Evolutionary conservation across 306 rosid genomes (phyloP), one percentile per base, ranked within the genome.

Genomic region (Chamaecrista fasciculata): DNA sequence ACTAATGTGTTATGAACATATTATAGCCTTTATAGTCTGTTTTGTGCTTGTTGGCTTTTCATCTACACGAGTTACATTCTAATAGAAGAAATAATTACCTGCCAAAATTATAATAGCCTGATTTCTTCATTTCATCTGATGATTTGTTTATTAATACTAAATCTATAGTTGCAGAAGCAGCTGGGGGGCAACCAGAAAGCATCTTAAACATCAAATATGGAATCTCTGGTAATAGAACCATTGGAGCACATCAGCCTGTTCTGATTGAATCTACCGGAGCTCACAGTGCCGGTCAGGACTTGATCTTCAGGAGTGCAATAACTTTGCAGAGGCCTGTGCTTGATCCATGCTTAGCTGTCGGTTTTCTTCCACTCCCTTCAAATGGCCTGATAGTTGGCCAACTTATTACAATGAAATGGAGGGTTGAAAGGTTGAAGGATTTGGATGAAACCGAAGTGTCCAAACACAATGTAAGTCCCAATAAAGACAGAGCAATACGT

Each of bases 301-400:
- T 91, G 81, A 75, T 89, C 72, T 95, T 95, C 87, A 86, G 77
- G 73, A 91, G 95, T 76, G 78, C 89, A 70, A 85, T 95, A 73
- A 77, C 82, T 72, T 79, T 95, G 89, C 96, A 89, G 74, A 85
- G 88, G 89, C 99, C 99, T 31, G 97, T 95, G 71, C 97, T 95
- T 73, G 95, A 95, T 67, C 99, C 99, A 37, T 82, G 91, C 78
- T 71, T 95, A 67, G 95, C 97, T 19, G 92, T 95, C 75, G 99
- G 99, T 75, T 95, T 95, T 91, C 97, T 91, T 78, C 88, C 99
- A 81, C 91, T 95, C 46, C 88, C 96, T 80, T 91, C 99, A 14
- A 80, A 78, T 72, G 86, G 96, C 67, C 88, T 87, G 11, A 84
- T 87, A 85, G 97, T 91, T 69, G 98, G 98, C 71, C 90, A 94